Conservation (phyloP, 768 basidiomycete genomes). For the Gloeopeniophorella convolvens region DNA sequence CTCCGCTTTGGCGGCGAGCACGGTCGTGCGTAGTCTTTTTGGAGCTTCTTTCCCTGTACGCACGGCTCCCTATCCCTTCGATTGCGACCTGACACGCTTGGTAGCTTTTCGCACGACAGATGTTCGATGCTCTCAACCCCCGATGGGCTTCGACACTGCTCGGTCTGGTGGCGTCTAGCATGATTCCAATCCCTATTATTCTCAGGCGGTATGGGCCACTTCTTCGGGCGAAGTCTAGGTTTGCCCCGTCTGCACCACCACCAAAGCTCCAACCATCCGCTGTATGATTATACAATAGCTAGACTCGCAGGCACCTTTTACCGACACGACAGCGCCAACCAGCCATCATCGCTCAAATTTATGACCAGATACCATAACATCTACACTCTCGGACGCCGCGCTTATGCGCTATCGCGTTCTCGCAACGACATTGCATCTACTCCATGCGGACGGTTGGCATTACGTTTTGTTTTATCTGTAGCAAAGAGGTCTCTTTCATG, state of each 20-base stretch:
- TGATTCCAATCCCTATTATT: slow-evolving; percentile 38
- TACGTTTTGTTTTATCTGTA: no score
- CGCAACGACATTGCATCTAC: neutral
- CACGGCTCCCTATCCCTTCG: neutral
- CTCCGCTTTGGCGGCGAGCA: slow-evolving; percentile 49
- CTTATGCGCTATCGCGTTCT: neutral
- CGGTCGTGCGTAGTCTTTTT: slow-evolving; percentile 46
- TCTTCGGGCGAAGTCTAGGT: slow-evolving; percentile 18
- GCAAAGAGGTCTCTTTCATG: no score
- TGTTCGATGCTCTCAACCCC: slow-evolving; percentile 45
- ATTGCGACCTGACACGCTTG: neutral
- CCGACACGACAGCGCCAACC: no score
- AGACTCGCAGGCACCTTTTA: no score
- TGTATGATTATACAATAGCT: slow-evolving; percentile 1
- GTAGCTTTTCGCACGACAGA: slow-evolving; percentile 46
- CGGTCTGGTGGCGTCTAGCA: slow-evolving; percentile 42
- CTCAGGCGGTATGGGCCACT: slow-evolving; percentile 22
- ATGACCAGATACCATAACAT: no score
- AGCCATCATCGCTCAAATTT: no score
- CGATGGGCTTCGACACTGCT: slow-evolving; percentile 55
- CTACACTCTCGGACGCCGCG: neutral
- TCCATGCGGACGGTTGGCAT: no score
- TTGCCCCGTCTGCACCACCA: slow-evolving; percentile 1
- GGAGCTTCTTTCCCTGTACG: slow-evolving; percentile 31
- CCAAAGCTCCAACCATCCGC: slow-evolving; percentile 1